These are phyloP conservation scores for Ailanthus altissimus DNA, from an alignment of 345 rosid genomes.

Conservation along the genomic window DNA sequence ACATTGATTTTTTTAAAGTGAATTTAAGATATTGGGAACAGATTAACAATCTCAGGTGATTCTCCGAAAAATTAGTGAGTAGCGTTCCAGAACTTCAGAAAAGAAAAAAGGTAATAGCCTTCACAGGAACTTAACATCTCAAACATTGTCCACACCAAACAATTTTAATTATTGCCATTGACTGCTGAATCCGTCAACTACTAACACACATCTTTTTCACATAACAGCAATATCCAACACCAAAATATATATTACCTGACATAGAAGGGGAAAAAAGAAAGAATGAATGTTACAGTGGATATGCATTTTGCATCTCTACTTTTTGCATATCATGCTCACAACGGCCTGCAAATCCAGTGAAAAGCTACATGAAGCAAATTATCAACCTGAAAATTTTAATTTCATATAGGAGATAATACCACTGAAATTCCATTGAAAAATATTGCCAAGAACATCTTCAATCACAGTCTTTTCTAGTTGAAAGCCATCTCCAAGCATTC, in stretches of 20 bases:
- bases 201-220: neutral
- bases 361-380: slow-evolving; percentile 19
- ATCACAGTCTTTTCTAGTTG: slow-evolving; percentile 49
- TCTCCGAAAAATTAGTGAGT: neutral
- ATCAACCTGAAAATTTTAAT: slow-evolving; percentile 1
- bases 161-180: neutral
- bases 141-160: neutral
- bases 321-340: slow-evolving; percentile 54
- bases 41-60: neutral
- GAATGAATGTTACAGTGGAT: slow-evolving; percentile 27
- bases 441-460: slow-evolving; percentile 50
- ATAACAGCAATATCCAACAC: no score
- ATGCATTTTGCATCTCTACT: slow-evolving; percentile 34
- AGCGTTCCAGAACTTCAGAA: neutral
- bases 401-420: neutral
- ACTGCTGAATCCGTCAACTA: neutral
- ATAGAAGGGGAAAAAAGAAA: neutral
- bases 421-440: neutral
- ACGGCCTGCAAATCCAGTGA: slow-evolving; percentile 37
- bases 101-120: neutral
- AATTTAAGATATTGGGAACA: neutral
- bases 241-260: neutral
- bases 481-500: slow-evolving; percentile 58
- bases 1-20: neutral
- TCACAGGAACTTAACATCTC: neutral